A percentile compares a stretch with the other conserved stretches of the same genome.
These are phyloP conservation scores for Xylaria curta DNA, from an alignment of 495 filamentous ascomycete species.

Conservation along the genomic window DNA sequence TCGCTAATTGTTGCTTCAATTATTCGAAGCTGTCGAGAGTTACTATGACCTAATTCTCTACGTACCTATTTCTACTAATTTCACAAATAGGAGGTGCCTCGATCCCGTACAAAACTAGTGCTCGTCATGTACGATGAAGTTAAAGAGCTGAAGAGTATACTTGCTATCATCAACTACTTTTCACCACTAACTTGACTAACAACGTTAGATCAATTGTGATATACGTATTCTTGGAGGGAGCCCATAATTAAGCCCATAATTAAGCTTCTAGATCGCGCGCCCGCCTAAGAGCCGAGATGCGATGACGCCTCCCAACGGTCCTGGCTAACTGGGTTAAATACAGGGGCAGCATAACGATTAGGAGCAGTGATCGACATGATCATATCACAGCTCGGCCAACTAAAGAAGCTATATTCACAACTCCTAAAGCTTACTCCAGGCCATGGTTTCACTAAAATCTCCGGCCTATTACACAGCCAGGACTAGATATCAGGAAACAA, in stretches of 20 bases:
- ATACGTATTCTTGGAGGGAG: neutral
- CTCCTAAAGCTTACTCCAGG: neutral
- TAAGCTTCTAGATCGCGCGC: neutral
- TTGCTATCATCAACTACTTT: too few species aligned
- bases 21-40: neutral
- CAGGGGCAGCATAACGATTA: slow-evolving; percentile 1
- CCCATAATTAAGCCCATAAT: neutral
- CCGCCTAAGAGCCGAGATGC: neutral
- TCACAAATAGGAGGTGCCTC: neutral
- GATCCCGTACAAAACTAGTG: neutral
- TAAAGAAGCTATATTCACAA: slow-evolving; percentile 1
- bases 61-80: neutral
- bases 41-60: neutral
- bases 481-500: neutral
- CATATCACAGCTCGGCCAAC: neutral
- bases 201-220: neutral
- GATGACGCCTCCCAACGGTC: neutral
- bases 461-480: neutral
- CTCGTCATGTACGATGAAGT: neutral
- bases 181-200: too few species aligned
- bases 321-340: slow-evolving; percentile 10
- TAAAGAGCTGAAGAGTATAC: neutral
- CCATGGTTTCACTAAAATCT: neutral
- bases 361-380: slow-evolving; percentile 12
- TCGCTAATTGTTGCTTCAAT: neutral